Evolutionary conservation across 495 filamentous ascomycete genomes (phyloP), one percentile per base, ranked within the genome.

Genomic region (Peziza echinospora): DNA sequence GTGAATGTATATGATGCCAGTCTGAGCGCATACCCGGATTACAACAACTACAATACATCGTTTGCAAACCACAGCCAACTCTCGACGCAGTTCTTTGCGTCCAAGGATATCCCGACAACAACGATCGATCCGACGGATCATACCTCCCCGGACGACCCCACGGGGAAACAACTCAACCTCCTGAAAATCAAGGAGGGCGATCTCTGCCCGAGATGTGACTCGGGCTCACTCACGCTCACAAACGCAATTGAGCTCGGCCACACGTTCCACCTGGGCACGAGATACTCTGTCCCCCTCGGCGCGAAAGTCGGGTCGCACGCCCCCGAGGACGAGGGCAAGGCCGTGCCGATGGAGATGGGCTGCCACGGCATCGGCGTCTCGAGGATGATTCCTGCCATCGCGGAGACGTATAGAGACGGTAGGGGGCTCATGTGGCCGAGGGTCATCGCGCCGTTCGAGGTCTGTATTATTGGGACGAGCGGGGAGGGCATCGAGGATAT

Each of bases 321-420:
- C 22, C 21, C 44, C 25, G 46, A 53, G 43, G 41, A 54, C 17
- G 39, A 53, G 3, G 13, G 47, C 0, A 41, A 47, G 34, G 60
- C 60, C 23, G 68, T 73, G 0, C 65, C 76, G 0, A 70, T 94
- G 62, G 72, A 89, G 46, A 94, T 96, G 87, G 89, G 89, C 41
- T 97, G 91, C 52, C 81, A 96, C 53, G 89, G 89, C 1, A 93
- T 97, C 48, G 89, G 89, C 0, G 71, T 97, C 21, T 93, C 86
- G 1, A 79, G 89, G 24, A 75, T 97, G 61, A 78, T 97, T 49
- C 84, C 77, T 4, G 84, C 89, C 5, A 72, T 87, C 2, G 84
- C 89, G 0, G 76, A 84, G 47, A 59, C 67, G 5, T 63, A 85
- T n/a, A 67, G 75, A 0, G 81, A 89, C 52, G 52, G 70, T 2